Conservation (phyloP, 2,329 filamentous ascomycete species). For the Chlorencoelia australis region DNA sequence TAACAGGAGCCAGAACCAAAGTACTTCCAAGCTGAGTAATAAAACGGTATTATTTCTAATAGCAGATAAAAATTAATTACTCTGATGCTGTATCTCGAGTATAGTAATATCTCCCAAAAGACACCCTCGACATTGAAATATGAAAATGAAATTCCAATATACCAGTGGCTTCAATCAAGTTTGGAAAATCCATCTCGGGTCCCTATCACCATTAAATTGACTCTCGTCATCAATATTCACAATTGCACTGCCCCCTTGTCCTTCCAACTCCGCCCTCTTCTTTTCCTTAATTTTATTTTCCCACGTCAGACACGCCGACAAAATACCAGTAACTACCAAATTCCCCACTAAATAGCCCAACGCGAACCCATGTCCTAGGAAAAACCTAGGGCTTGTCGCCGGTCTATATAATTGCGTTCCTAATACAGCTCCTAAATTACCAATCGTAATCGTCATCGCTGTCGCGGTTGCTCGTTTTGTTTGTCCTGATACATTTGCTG, state of each 20-base stretch:
- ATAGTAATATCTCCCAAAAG: no score
- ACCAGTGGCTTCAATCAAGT: slow-evolving; percentile 15
- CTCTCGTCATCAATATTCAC: no score
- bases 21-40: no score
- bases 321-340: slow-evolving; percentile 38
- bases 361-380: slow-evolving; percentile 57
- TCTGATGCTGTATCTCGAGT: no score
- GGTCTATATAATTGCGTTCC: slow-evolving; percentile 60
- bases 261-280: slow-evolving; percentile 37
- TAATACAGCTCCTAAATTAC: slow-evolving; percentile 57
- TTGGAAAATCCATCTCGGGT: slow-evolving; percentile 57
- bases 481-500: slow-evolving; percentile 61
- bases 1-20: no score
- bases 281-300: slow-evolving; percentile 47
- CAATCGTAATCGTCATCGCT: slow-evolving; percentile 63
- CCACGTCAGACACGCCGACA: slow-evolving; percentile 44
- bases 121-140: no score
- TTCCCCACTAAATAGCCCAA: slow-evolving; percentile 54
- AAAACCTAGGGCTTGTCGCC: slow-evolving; percentile 49
- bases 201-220: no score
- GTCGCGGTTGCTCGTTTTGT: slow-evolving; percentile 60
- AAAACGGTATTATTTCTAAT: no score
- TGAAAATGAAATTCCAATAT: no score
- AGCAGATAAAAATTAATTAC: no score
- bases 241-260: slow-evolving; percentile 41